A percentile compares a stretch with the other conserved stretches of the same genome.
Evolutionary conservation across 306 rosid species (phyloP).

Genomic region (Fagus crenata): DNA sequence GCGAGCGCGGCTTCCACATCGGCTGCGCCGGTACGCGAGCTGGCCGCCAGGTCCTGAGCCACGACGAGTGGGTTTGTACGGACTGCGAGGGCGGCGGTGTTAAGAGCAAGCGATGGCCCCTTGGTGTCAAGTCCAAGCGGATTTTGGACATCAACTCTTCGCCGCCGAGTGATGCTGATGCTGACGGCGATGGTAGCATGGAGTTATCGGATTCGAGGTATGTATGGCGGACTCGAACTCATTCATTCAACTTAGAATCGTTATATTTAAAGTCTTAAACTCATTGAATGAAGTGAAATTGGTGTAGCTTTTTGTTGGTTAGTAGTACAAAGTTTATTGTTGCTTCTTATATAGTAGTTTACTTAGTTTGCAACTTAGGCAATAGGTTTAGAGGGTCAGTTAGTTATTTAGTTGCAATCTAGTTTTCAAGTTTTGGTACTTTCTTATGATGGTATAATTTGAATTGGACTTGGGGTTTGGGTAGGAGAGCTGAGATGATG

Average conservation of each 20-base stretch:
- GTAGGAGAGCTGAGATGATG: not conserved
- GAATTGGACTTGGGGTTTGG: not conserved
- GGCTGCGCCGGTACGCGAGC: slow-evolving; percentile 67
- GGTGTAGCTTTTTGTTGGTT: not conserved
- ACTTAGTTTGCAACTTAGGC: too few species aligned
- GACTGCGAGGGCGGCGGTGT: slow-evolving; percentile 65
- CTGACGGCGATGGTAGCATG: slow-evolving; percentile 41
- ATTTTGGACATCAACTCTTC: slow-evolving; percentile 90
- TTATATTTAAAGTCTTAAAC: too few species aligned
- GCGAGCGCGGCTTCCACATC: slow-evolving; percentile 85
- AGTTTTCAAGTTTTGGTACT: not conserved
- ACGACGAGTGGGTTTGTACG: slow-evolving; percentile 82
- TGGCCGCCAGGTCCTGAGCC: slow-evolving; percentile 46
- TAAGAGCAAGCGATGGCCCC: slow-evolving; percentile 91
- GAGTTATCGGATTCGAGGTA: slow-evolving; percentile 69
- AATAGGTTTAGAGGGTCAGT: not conserved
- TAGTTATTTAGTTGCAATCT: not conserved
- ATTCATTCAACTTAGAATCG: too few species aligned
- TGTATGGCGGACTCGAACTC: not conserved
- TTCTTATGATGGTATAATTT: not conserved
- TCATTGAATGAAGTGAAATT: not conserved
- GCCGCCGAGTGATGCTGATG: slow-evolving; percentile 83
- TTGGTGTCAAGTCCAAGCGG: slow-evolving; percentile 83
- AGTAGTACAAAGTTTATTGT: not conserved
- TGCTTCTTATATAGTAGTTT: not conserved